Percentiles rank a stretch among this genome's conserved stretches.
These are phyloP conservation scores for Syncephalastrum contaminatum DNA, from an alignment of 371 early-diverging fungal genomes.

Conservation along the genomic window DNA sequence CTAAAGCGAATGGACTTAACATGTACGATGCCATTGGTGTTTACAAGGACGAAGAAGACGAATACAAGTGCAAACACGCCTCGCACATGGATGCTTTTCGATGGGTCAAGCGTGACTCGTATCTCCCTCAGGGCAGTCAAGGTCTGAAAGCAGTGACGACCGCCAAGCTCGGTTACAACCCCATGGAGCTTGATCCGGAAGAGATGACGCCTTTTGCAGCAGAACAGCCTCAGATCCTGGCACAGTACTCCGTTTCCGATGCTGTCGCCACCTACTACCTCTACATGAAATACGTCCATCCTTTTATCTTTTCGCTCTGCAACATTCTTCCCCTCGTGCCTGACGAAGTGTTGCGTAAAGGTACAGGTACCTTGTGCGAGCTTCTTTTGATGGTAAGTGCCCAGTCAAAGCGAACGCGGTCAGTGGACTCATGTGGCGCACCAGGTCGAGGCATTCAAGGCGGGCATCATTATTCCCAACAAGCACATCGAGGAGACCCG, in stretches of 20 bases:
- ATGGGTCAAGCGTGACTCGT: slow-evolving; percentile 99
- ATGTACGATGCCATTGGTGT: slow-evolving; percentile 87
- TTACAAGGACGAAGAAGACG: slow-evolving; percentile 77
- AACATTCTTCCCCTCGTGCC: slow-evolving; percentile 98
- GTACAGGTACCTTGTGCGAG: slow-evolving; percentile 99
- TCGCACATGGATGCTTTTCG: slow-evolving; percentile 98
- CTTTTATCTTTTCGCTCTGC: slow-evolving; percentile 99
- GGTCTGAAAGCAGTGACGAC: slow-evolving; percentile 97
- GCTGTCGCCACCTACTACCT: slow-evolving; percentile 99
- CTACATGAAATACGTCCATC: slow-evolving; percentile 99
- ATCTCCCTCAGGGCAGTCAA: slow-evolving; percentile 98
- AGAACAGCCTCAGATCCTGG: slow-evolving; percentile 95
- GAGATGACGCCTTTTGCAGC: slow-evolving; percentile 96
- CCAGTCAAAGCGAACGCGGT: neutral
- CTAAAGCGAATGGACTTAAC: slow-evolving; percentile 77
- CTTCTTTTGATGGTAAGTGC: slow-evolving; percentile 89
- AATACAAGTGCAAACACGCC: slow-evolving; percentile 88
- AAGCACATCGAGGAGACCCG: slow-evolving; percentile 81
- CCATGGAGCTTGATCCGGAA: slow-evolving; percentile 99
- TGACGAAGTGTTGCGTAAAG: slow-evolving; percentile 96
- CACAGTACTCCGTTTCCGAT: slow-evolving; percentile 99
- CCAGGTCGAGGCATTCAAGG: slow-evolving; percentile 89
- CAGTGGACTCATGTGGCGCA: neutral
- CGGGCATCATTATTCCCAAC: slow-evolving; percentile 95
- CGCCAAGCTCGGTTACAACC: slow-evolving; percentile 97